These are phyloP conservation scores for Oligophagozyma castellii DNA, from an alignment of 1,139 yeast species.

Conservation along the genomic window DNA sequence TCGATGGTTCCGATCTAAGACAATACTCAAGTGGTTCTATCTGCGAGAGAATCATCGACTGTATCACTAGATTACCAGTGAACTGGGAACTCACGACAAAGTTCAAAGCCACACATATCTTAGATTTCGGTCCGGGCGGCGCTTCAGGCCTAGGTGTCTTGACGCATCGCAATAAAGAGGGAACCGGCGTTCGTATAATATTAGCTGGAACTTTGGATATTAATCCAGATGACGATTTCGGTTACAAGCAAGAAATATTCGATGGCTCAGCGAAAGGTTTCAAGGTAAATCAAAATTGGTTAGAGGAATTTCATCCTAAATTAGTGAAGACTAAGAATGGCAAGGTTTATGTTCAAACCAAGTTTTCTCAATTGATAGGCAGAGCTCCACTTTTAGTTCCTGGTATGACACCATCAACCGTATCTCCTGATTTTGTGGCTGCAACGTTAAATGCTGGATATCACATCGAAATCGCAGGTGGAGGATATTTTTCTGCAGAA, in stretches of 20 bases:
- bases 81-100: conserved; percentile 88
- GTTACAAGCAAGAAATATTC: conserved; percentile 90
- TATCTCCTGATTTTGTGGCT: conserved; percentile 83
- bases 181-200: conserved; percentile 91
- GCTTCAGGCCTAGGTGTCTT: conserved; percentile 90
- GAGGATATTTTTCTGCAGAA: conserved; percentile 78
- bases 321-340: conserved; percentile 63
- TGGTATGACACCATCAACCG: conserved; percentile 99
- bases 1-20: conserved; percentile 70
- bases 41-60: conserved; percentile 54
- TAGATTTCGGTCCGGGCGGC: conserved; percentile 99
- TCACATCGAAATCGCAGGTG: conserved; percentile 96
- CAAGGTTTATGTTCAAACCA: conserved; percentile 77
- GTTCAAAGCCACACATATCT: conserved; percentile 69
- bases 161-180: conserved; percentile 95
- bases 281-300: conserved; percentile 85
- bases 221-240: conserved; percentile 59
- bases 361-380: conserved; percentile 82
- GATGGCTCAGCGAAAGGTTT: conserved; percentile 52
- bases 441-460: conserved; percentile 93
- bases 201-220: conserved; percentile 84
- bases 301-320: conserved; percentile 74
- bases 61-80: conserved; percentile 81
- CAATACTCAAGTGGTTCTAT: conserved; percentile 32
- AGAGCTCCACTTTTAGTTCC: conserved; percentile 96